Evolutionary conservation across 2,329 filamentous ascomycete species (phyloP).

Genomic region (Diaporthe aspalathi): DNA sequence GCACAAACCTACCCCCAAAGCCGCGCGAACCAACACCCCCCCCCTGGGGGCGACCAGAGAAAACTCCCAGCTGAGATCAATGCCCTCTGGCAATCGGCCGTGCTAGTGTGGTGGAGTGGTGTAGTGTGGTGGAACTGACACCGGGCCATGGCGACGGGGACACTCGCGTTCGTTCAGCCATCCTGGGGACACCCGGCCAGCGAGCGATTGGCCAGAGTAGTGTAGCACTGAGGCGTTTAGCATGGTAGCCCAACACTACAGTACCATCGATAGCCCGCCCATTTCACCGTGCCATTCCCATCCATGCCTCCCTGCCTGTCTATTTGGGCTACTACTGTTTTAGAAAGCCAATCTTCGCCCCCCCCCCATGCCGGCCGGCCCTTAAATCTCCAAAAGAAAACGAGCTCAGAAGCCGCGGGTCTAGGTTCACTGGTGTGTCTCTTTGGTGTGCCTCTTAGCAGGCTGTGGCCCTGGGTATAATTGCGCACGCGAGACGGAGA

Average conservation of each 20-base stretch:
- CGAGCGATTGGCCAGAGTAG: slow-evolving; percentile 7
- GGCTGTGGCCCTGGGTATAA: not conserved
- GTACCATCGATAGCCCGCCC: too few relatives aligned
- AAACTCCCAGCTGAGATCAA: slow-evolving; percentile 23
- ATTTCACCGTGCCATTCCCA: not conserved
- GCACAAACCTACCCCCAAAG: not conserved
- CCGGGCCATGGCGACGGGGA: not conserved
- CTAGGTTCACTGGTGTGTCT: not conserved
- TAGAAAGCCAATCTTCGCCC: not conserved
- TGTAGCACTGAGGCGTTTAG: slow-evolving; percentile 23
- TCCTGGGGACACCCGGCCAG: slow-evolving; percentile 19
- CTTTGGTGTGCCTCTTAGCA: not conserved
- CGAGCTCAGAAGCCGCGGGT: not conserved
- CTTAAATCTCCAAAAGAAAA: slow-evolving; percentile 3
- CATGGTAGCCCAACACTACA: slow-evolving; percentile 7
- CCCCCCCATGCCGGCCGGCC: not conserved
- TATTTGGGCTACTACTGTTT: not conserved
- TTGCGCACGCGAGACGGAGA: not conserved
- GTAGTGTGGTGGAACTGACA: too few relatives aligned
- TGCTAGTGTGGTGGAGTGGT: not conserved
- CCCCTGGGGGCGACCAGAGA: not conserved
- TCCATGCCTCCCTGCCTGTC: not conserved
- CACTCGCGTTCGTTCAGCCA: not conserved
- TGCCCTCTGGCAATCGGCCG: slow-evolving; percentile 13
- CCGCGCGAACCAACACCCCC: not conserved